Percentiles rank a stretch among this genome's conserved stretches.
These are phyloP conservation scores for Elsinoe batatas DNA, from an alignment of 2,329 filamentous ascomycete genomes.

Conservation along the genomic window DNA sequence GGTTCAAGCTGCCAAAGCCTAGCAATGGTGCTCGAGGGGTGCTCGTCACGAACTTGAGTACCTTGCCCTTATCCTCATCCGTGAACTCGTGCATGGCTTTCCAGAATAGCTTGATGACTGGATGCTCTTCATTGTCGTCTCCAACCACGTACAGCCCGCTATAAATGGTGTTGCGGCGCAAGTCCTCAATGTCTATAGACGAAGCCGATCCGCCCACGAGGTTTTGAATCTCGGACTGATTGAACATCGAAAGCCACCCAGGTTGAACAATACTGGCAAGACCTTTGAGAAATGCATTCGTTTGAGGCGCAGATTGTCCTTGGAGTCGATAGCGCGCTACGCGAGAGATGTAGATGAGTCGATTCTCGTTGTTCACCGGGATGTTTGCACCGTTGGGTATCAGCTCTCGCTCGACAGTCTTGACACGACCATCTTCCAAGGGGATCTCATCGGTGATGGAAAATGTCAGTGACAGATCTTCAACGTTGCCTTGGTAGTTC, in stretches of 20 bases:
- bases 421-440: slow-evolving; percentile 30
- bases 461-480: slow-evolving; percentile 76
- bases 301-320: slow-evolving; percentile 69
- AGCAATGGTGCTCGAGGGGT: slow-evolving; percentile 83
- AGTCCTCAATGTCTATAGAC: slow-evolving; percentile 77
- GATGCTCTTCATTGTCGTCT: slow-evolving; percentile 79
- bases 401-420: slow-evolving; percentile 64
- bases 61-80: slow-evolving; percentile 69
- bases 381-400: slow-evolving; percentile 66
- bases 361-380: slow-evolving; percentile 81
- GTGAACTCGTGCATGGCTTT: slow-evolving; percentile 67
- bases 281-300: slow-evolving; percentile 75
- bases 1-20: slow-evolving; percentile 77
- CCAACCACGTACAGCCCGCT: slow-evolving; percentile 81
- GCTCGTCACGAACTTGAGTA: slow-evolving; percentile 91
- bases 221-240: slow-evolving; percentile 86
- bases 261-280: slow-evolving; percentile 82
- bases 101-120: slow-evolving; percentile 83
- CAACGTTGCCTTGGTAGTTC: slow-evolving; percentile 71
- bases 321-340: slow-evolving; percentile 81
- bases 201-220: slow-evolving; percentile 81
- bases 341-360: slow-evolving; percentile 87
- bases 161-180: slow-evolving; percentile 75
- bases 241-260: slow-evolving; percentile 96
- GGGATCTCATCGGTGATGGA: slow-evolving; percentile 65